Percentiles rank a stretch among this genome's conserved stretches.
Conservation (phyloP, 495 filamentous ascomycete species). For the Xylaria curta region DNA sequence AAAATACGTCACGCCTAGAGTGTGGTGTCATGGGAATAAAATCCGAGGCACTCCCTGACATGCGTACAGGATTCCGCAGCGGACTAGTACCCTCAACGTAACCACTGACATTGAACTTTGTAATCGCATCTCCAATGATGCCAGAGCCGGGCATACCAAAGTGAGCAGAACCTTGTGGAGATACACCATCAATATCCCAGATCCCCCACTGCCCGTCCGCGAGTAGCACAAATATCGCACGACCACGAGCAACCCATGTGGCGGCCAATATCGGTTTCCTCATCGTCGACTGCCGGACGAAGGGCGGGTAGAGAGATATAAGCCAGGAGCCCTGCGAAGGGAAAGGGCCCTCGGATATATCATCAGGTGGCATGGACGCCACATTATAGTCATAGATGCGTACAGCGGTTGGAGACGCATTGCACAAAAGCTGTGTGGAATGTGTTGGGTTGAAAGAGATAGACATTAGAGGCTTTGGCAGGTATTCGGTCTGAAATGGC, state of each 20-base stretch:
- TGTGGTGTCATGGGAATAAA: constrained; percentile 88
- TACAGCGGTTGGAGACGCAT: constrained; percentile 70
- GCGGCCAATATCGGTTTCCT: constrained; percentile 84
- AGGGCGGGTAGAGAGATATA: constrained; percentile 72
- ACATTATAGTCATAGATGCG: constrained; percentile 66
- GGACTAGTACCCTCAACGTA: constrained; percentile 63
- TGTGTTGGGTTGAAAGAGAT: constrained; percentile 75
- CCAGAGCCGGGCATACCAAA: constrained; percentile 64
- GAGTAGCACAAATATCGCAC: constrained; percentile 75
- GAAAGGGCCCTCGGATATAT: constrained; percentile 54
- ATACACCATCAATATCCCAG: constrained; percentile 80
- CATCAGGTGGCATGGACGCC: constrained; percentile 52
- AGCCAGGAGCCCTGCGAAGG: constrained; percentile 67
- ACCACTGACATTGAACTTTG: constrained; percentile 72
- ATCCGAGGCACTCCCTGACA: constrained; percentile 40
- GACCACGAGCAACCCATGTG: constrained; percentile 82
- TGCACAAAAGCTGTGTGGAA: constrained; percentile 69
- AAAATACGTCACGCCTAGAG: constrained; percentile 64
- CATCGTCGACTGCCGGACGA: constrained; percentile 56
- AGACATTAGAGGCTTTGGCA: constrained; percentile 67
- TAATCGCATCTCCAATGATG: constrained; percentile 68
- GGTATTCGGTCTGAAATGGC: constrained; percentile 67
- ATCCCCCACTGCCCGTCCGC: constrained; percentile 92
- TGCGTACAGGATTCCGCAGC: constrained; percentile 46
- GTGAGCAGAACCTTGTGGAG: constrained; percentile 57